These are phyloP conservation scores for Melampsora americana DNA, from an alignment of 1,284 basidiomycete genomes.

Conservation along the genomic window DNA sequence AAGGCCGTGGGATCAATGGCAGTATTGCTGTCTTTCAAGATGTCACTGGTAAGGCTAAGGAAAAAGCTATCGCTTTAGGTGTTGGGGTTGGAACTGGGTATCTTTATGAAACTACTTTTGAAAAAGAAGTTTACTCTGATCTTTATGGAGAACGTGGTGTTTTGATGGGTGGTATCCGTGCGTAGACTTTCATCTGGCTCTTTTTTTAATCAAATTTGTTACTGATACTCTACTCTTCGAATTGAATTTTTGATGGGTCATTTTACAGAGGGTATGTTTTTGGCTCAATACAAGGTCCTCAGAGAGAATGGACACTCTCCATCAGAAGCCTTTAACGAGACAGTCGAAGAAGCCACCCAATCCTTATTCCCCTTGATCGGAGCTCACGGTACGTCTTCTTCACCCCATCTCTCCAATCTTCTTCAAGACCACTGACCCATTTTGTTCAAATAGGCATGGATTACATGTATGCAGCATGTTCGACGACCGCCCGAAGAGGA, in stretches of 20 bases:
- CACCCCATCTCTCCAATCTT: constrained; percentile 1
- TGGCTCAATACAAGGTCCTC: constrained; percentile 98
- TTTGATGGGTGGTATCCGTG: constrained; percentile 97
- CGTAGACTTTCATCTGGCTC: constrained; percentile 52
- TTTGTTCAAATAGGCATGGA: constrained; percentile 69
- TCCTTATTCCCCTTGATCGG: constrained; percentile 97
- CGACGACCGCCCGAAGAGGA: constrained; percentile 95
- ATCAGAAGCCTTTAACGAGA: constrained; percentile 99
- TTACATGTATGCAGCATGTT: constrained; percentile 95
- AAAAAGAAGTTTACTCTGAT: constrained; percentile 99
- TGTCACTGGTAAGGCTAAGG: constrained; percentile 93
- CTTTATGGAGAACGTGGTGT: constrained; percentile 99
- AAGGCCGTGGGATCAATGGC: constrained; percentile 95
- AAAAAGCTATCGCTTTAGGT: constrained; percentile 92
- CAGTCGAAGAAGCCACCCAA: constrained; percentile 98
- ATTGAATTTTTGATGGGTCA: constrained; percentile 35
- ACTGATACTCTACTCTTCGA: constrained; percentile 45
- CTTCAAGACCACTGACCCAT: background rate
- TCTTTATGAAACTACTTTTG: constrained; percentile 96
- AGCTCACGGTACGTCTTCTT: constrained; percentile 64
- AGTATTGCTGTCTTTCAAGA: constrained; percentile 66
- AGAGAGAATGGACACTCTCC: constrained; percentile 96
- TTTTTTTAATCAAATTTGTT: background rate
- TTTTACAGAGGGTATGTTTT: constrained; percentile 97
- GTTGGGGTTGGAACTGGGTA: constrained; percentile 94